These are phyloP conservation scores for Leccinum proximum DNA, from an alignment of 1,284 basidiomycete species.

Conservation along the genomic window DNA sequence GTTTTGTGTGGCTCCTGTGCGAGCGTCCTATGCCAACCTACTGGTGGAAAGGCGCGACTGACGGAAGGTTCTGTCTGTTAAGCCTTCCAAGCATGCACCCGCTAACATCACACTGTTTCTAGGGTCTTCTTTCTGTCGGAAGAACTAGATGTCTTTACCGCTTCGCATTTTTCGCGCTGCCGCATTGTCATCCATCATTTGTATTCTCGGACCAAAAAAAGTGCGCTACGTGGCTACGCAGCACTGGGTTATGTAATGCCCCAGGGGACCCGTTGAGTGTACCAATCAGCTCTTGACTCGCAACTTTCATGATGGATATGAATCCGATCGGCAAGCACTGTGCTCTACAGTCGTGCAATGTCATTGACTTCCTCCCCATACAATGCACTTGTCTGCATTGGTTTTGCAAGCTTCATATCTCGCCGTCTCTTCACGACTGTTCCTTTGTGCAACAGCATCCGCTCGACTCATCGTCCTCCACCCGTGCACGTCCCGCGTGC, in stretches of 20 bases:
- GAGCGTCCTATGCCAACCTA: constrained; percentile 96
- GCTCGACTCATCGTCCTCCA: constrained; percentile 2
- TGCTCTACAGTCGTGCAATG: constrained; percentile 40
- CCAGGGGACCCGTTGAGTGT: neutral
- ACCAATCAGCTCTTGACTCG: neutral
- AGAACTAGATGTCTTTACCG: constrained; percentile 53
- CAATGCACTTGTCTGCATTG: constrained; percentile 41
- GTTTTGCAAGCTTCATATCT: constrained; percentile 51
- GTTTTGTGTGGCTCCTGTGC: constrained; percentile 93
- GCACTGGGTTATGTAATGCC: constrained; percentile 11
- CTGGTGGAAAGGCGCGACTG: constrained; percentile 97
- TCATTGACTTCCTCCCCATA: constrained; percentile 52
- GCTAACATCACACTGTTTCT: constrained; percentile 13
- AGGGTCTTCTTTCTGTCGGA: constrained; percentile 88
- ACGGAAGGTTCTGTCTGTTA: constrained; percentile 82
- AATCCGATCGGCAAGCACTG: constrained; percentile 45
- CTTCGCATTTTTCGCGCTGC: neutral
- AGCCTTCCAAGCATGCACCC: constrained; percentile 2
- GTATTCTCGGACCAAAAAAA: constrained; percentile 16
- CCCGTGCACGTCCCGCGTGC: constrained; percentile 44
- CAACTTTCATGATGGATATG: constrained; percentile 30
- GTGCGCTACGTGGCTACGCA: constrained; percentile 1
- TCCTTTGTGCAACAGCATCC: constrained; percentile 19
- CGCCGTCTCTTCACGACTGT: constrained; percentile 58
- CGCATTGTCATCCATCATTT: constrained; percentile 7